Evolutionary conservation across 208 protist genomes (phyloP), one percentile per base, ranked within the genome.

Genomic region (Porcisia hertigi): DNA sequence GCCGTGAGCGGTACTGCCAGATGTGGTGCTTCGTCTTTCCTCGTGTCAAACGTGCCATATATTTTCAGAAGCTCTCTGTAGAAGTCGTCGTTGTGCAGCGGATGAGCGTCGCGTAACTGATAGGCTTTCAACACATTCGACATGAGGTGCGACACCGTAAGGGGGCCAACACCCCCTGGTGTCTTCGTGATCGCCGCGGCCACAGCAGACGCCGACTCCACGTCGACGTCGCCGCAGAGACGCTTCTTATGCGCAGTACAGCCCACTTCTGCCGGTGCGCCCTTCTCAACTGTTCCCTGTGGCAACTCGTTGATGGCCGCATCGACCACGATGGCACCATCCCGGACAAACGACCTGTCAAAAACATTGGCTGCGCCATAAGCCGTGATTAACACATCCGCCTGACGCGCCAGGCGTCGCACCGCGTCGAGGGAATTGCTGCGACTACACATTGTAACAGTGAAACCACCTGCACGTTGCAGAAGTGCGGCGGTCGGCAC

Each of bases 91-190:
- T 81, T 81, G 39, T 73, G 85, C 45, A 80, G 64, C 14, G 75
- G 70, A 39, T 86, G 78, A 20, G 81, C 79, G 74, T 83, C 55
- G 0, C 86, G 80, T 53, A 90, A 57, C 34, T 80, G 73, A 55
- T 83, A 86, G 9, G 89, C 92, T 71, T 93, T 92, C 47, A 98
- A 77, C 2, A 96, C 97, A 84, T 97, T 98, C 64, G 87, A 77
- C 89, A 98, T 90, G 5, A 98, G 77, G 69, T 94, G 91, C 12
- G 93, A 93, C 58, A 98, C 93, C 5, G 98, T 99, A 86, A 99
- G 98, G 1, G 98, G 98, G 20, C 98, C 98, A 12, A 99, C 98
- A 66, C 98, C 98, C 49, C 98, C 98, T 9, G 98, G 98, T 6
- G 98, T 97, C 14, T 98, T 97, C 5, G 98, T 99, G 43, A 99